Percentiles rank a stretch among this genome's conserved stretches.
These are phyloP conservation scores for Coemansia sp. DNA, from an alignment of 192 early-diverging fungal species.

Conservation along the genomic window DNA sequence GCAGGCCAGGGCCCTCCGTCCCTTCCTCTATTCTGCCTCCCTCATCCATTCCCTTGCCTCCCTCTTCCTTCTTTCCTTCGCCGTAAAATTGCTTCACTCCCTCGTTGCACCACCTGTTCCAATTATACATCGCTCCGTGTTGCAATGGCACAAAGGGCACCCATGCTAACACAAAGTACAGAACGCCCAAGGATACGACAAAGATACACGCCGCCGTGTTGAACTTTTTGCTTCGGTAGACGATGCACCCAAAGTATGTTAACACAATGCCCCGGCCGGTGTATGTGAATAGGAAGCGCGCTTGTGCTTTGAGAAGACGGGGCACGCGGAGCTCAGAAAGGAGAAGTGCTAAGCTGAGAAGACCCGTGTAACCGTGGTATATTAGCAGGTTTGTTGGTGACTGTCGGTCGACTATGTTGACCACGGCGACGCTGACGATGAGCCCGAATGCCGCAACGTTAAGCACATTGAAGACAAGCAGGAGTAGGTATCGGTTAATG, in stretches of 20 bases:
- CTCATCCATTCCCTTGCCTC: background rate
- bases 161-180: slow-evolving; percentile 57
- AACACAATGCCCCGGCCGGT: slow-evolving; percentile 57
- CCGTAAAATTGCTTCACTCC: slow-evolving; percentile 20
- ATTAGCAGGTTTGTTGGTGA: slow-evolving; percentile 53
- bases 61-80: background rate
- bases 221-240: slow-evolving; percentile 38
- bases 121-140: slow-evolving; percentile 45
- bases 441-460: slow-evolving; percentile 42
- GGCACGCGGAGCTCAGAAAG: slow-evolving; percentile 54
- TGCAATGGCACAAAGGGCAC: slow-evolving; percentile 40
- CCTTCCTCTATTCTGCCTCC: background rate
- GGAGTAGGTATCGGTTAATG: slow-evolving; percentile 46
- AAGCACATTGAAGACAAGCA: slow-evolving; percentile 49
- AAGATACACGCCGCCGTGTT: slow-evolving; percentile 55
- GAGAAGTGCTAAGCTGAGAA: slow-evolving; percentile 43
- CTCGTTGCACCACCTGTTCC: slow-evolving; percentile 34
- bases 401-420: slow-evolving; percentile 36
- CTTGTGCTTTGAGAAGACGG: slow-evolving; percentile 45
- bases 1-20: too few relatives aligned
- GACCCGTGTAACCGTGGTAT: slow-evolving; percentile 53
- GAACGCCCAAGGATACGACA: slow-evolving; percentile 51
- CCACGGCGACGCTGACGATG: slow-evolving; percentile 39
- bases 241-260: slow-evolving; percentile 61
- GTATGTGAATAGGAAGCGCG: slow-evolving; percentile 57